These are phyloP conservation scores for Carex kokanica DNA, from an alignment of 176 grass and related monocot genomes.

Conservation along the genomic window DNA sequence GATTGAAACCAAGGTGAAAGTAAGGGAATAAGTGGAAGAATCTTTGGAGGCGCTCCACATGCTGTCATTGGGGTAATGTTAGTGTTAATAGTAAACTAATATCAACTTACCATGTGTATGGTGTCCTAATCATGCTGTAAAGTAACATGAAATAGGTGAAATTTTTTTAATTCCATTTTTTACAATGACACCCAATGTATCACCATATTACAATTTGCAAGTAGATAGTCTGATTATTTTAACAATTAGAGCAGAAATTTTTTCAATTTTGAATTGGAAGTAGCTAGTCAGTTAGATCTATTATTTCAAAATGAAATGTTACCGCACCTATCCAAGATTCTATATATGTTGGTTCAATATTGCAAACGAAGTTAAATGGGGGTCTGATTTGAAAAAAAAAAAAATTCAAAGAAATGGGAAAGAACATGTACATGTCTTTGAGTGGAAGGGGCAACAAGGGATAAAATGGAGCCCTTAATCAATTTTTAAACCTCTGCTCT, in stretches of 20 bases:
- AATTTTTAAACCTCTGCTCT: conserved; percentile 17
- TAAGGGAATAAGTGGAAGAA: conserved; percentile 51
- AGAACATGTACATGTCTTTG: conserved; percentile 59
- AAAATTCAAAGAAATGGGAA: conserved; percentile 33
- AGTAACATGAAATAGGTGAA: conserved; percentile 41
- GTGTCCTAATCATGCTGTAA: conserved; percentile 48
- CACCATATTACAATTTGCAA: conserved; percentile 16
- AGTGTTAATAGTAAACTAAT: conserved; percentile 49
- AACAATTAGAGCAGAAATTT: background rate
- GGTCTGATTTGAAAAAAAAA: conserved; percentile 32
- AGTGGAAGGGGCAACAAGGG: conserved; percentile 55
- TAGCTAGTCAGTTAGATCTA: background rate
- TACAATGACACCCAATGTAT: background rate
- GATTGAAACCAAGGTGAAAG: conserved; percentile 21
- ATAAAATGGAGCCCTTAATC: conserved; percentile 33
- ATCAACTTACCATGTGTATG: conserved; percentile 42
- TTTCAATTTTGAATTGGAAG: background rate
- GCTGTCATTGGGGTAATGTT: conserved; percentile 45
- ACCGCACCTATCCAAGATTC: background rate
- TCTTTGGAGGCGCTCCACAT: conserved; percentile 45
- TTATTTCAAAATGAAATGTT: background rate
- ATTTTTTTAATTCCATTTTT: background rate
- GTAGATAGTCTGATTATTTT: background rate
- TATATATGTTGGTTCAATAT: background rate
- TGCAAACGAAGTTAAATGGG: background rate